Base-by-base conservation (phyloP, 768 basidiomycete genomes). In the Tylopilus felleus region DNA sequence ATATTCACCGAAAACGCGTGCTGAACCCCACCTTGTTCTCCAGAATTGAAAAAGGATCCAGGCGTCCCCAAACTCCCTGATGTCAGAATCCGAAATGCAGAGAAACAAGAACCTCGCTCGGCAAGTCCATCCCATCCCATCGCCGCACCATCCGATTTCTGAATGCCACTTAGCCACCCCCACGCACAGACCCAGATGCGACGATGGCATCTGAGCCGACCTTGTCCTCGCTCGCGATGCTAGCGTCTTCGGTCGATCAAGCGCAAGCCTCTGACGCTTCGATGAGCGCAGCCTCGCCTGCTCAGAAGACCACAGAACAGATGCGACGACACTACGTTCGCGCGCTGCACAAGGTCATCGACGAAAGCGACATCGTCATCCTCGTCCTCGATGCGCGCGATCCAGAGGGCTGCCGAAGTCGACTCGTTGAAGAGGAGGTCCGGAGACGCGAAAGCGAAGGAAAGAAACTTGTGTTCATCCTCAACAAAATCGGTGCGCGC, bases 401-500 rank as follows among this genome's bases (percentile, higher is more conserved):
- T 75, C 96, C 97, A 2, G 89, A 96, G 54, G 95, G 96, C 0
- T 95, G 93, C 39, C 74, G 96, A 59, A 96, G 93, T 71, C 78
- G 88, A 48, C 78, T 96, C 36, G 93, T 98, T 5, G 97, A 99
- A 69, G 92, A 96, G 65, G 95, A 97, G 68, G 93, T 97, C 1
- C 77, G 89, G 42, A 76, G 91, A 58, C 78, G 90, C 33, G 93
- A 95, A 66, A 76, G 75, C 22, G 90, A 96, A 58, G 90, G 94
- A 8, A 99, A 99, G 77, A 90, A 85, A 66, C 74, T 98, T 28
- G 85, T 99, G 2, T 92, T 93, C 50, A 92, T 98, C 3, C 69
- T 99, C n/a, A 98, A 98, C 71, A 98, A 99, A 75, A 89, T 97
- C 53, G 96, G 96, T 93, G 56, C 53, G 85, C n/a, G 49, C 13